A percentile compares a stretch with the other conserved stretches of the same genome.
Conservation (phyloP, 352 stramenopile species). For the Pythium insidiosum region DNA sequence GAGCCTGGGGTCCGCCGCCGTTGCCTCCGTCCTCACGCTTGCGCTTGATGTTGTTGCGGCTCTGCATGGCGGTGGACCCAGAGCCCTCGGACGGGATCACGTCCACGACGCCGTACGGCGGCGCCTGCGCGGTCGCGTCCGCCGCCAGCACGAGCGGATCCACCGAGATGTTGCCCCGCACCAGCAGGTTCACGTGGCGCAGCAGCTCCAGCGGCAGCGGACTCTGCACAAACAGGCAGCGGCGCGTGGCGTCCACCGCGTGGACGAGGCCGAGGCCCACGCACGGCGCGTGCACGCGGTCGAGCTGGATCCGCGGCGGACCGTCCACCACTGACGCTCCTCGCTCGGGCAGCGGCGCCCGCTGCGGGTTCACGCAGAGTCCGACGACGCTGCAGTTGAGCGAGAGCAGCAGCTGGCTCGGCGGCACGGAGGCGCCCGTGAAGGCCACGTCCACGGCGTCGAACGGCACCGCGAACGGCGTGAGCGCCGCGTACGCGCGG, state of each 20-base stretch:
- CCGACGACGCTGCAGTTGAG: slow-evolving; percentile 69
- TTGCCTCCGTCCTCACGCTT: slow-evolving; percentile 51
- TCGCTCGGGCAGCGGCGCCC: neutral
- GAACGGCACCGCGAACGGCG: slow-evolving; percentile 46
- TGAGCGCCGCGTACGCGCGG: slow-evolving; percentile 33
- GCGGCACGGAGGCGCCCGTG: slow-evolving; percentile 42
- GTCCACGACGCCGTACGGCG: slow-evolving; percentile 63
- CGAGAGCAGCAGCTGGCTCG: slow-evolving; percentile 65
- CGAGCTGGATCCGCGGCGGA: slow-evolving; percentile 47
- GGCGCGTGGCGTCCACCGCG: slow-evolving; percentile 38
- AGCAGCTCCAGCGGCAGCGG: slow-evolving; percentile 46
- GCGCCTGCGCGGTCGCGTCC: slow-evolving; percentile 24
- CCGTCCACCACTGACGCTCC: neutral
- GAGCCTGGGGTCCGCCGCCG: neutral
- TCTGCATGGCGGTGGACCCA: slow-evolving; percentile 72
- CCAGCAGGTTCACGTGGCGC: slow-evolving; percentile 59
- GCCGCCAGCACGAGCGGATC: slow-evolving; percentile 44
- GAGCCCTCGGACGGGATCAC: slow-evolving; percentile 67
- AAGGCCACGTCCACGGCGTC: slow-evolving; percentile 56
- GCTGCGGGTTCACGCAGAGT: slow-evolving; percentile 48
- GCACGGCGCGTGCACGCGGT: slow-evolving; percentile 47
- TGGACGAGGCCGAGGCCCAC: slow-evolving; percentile 62
- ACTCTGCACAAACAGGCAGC: slow-evolving; percentile 57
- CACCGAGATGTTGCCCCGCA: slow-evolving; percentile 58
- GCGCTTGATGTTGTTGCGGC: slow-evolving; percentile 83